Percentiles rank a stretch among this genome's conserved stretches.
Evolutionary conservation across 108 stramenopile species (phyloP).

Genomic region (Fragilaria crotonensis): DNA sequence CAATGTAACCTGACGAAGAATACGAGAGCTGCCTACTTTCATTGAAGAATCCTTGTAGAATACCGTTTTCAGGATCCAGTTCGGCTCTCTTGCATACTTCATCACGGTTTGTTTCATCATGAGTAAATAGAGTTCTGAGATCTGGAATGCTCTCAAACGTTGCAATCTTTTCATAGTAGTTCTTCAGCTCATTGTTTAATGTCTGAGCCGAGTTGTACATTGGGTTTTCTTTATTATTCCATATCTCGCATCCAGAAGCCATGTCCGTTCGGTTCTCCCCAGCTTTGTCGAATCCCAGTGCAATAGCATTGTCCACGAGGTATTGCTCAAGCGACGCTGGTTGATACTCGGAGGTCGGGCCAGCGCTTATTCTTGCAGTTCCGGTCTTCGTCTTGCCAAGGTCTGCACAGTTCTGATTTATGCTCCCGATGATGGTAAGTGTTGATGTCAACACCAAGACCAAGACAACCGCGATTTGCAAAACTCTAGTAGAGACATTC

Average conservation of each 20-base stretch:
- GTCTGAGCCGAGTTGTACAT: conserved; percentile 1
- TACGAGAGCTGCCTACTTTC: conserved; percentile 14
- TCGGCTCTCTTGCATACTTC: conserved; percentile 9
- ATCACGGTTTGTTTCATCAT: neutral
- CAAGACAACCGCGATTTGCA: too few relatives aligned
- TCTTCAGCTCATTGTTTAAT: conserved; percentile 7
- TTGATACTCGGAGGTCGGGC: too few relatives aligned
- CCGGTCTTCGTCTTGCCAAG: too few relatives aligned
- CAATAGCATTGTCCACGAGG: conserved; percentile 8
- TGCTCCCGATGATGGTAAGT: too few relatives aligned
- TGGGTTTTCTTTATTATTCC: neutral
- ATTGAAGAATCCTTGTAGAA: conserved; percentile 11
- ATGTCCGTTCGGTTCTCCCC: neutral
- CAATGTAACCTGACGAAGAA: conserved; percentile 23
- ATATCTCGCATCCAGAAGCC: conserved; percentile 8
- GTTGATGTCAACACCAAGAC: too few relatives aligned
- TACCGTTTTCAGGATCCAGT: conserved; percentile 9
- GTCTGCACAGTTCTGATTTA: too few relatives aligned
- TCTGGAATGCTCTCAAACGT: conserved; percentile 10
- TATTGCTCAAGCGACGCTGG: conserved; percentile 12
- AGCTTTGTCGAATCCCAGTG: conserved; percentile 9
- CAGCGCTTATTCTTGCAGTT: too few relatives aligned
- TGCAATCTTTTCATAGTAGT: conserved; percentile 8
- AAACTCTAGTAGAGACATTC: too few relatives aligned
- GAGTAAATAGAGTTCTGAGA: neutral